Evolutionary conservation across 768 basidiomycete genomes (phyloP).

Genomic region (Cyclocybe aegerita): DNA sequence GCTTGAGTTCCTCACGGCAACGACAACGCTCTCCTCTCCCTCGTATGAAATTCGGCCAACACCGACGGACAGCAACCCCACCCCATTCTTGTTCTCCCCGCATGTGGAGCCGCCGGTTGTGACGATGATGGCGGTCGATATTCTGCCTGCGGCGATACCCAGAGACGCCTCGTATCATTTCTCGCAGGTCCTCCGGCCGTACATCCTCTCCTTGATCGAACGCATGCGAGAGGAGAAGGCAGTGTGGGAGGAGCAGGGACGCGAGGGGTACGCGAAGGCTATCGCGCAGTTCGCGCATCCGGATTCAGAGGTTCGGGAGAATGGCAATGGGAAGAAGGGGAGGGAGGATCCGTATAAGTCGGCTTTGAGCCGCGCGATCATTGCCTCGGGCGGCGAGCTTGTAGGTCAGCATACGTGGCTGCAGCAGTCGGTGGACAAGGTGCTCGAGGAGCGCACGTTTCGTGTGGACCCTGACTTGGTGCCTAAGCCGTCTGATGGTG

Average conservation of each 20-base stretch:
- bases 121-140: conserved; percentile 89
- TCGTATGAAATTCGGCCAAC: conserved; percentile 55
- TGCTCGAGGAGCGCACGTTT: conserved; percentile 29
- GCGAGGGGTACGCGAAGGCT: background rate
- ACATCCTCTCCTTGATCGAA: conserved; percentile 58
- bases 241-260: conserved; percentile 6
- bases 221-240: conserved; percentile 2
- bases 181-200: conserved; percentile 62
- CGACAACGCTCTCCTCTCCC: conserved; percentile 78
- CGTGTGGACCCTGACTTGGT: too few species aligned
- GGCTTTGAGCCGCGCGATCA: conserved; percentile 69
- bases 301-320: too few species aligned
- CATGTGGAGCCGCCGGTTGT: conserved; percentile 47
- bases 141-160: conserved; percentile 83
- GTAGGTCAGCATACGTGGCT: conserved; percentile 59
- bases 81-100: conserved; percentile 17
- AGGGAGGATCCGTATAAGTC: conserved; percentile 19
- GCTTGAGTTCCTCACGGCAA: conserved; percentile 75
- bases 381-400: conserved; percentile 61
- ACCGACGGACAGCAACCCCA: too few species aligned
- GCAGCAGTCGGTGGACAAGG: conserved; percentile 41
- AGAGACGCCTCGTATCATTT: conserved; percentile 81
- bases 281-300: too few species aligned
- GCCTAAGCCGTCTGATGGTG: too few species aligned
- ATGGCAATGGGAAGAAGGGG: too few species aligned